phyloP scores from a whole-genome alignment of 1,284 basidiomycete genomes.

The Ceratobasidium sp. region DNA sequence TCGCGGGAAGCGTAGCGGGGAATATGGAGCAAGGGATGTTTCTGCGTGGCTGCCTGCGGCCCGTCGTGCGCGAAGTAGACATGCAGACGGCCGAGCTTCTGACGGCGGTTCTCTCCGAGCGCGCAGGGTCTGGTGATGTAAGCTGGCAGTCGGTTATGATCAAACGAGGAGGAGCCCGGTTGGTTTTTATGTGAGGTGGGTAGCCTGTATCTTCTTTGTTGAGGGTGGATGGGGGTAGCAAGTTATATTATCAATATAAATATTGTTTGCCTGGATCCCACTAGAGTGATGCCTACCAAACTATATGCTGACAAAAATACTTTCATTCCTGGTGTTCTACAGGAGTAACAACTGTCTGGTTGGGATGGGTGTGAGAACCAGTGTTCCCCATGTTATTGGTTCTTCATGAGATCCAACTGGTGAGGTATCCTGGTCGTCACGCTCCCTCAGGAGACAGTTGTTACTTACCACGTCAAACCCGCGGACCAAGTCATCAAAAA shows the following conservation, averaged over 20 bases:
- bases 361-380: neutral
- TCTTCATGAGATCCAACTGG: too few species aligned
- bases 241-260: neutral
- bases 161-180: slow-evolving; percentile 13
- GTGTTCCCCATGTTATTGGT: neutral
- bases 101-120: slow-evolving; percentile 36
- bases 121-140: slow-evolving; percentile 32
- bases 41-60: slow-evolving; percentile 31
- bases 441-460: too few species aligned
- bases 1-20: slow-evolving; percentile 40
- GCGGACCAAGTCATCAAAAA: too few species aligned
- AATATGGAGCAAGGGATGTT: slow-evolving; percentile 45
- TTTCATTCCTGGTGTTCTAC: neutral
- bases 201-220: neutral
- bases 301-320: neutral
- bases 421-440: too few species aligned
- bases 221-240: neutral
- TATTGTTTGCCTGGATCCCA: neutral
- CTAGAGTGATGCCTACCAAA: neutral
- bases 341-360: slow-evolving; percentile 11
- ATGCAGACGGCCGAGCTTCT: slow-evolving; percentile 41
- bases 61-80: slow-evolving; percentile 39
- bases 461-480: too few species aligned
- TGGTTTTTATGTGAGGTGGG: slow-evolving; percentile 39
- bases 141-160: slow-evolving; percentile 39